These are phyloP conservation scores for Exophiala sp. DNA, from an alignment of 2,329 filamentous ascomycete species.

Conservation along the genomic window DNA sequence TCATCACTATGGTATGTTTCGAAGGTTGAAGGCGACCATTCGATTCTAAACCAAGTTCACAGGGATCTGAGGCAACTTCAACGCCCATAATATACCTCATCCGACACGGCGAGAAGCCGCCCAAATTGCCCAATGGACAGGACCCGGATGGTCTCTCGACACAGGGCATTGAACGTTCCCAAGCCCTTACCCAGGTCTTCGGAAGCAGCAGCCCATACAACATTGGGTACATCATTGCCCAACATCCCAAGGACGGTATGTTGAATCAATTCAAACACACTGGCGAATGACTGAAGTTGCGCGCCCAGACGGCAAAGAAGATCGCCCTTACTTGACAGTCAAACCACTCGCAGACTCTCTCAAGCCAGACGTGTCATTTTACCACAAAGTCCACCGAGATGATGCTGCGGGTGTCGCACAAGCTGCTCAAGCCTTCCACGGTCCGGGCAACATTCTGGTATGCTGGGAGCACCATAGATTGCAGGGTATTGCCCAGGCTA, in stretches of 20 bases:
- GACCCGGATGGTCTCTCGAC: slow-evolving; percentile 39
- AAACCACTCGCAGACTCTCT: slow-evolving; percentile 47
- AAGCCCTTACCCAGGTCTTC: slow-evolving; percentile 59
- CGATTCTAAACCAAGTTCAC: background rate
- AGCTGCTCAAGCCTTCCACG: slow-evolving; percentile 47
- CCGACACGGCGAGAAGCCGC: slow-evolving; percentile 62
- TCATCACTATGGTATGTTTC: background rate
- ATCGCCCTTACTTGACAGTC: slow-evolving; percentile 57
- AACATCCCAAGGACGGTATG: slow-evolving; percentile 46
- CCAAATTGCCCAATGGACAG: slow-evolving; percentile 43
- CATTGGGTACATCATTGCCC: slow-evolving; percentile 58
- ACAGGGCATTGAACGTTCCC: slow-evolving; percentile 54
- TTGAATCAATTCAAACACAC: background rate
- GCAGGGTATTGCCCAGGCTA: slow-evolving; percentile 48
- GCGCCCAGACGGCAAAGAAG: slow-evolving; percentile 46
- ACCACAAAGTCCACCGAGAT: slow-evolving; percentile 42
- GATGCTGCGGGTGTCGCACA: slow-evolving; percentile 54
- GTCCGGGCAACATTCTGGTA: slow-evolving; percentile 57
- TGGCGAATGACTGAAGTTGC: background rate
- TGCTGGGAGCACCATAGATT: slow-evolving; percentile 60
- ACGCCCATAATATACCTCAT: slow-evolving; percentile 58
- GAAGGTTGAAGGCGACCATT: background rate
- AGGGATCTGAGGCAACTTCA: background rate
- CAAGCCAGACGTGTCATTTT: slow-evolving; percentile 19
- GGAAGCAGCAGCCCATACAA: slow-evolving; percentile 51